phyloP scores from a whole-genome alignment of 179 eudicot genomes.

The Spinacia oleracea region DNA sequence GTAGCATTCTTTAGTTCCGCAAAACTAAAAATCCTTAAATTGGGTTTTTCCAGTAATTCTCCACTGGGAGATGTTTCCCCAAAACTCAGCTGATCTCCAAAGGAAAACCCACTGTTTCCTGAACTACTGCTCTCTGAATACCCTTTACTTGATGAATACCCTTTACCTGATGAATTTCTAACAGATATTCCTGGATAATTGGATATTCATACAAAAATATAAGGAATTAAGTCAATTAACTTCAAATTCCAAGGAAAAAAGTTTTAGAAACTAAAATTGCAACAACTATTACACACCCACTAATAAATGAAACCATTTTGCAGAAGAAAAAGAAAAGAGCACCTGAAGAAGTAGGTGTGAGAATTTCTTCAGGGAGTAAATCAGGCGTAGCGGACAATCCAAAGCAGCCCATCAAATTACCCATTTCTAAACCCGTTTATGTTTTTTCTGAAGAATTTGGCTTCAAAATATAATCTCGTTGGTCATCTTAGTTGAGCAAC shows the following conservation, averaged over 20 bases:
- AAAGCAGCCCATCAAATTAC: constrained; percentile 24
- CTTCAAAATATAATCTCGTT: neutral
- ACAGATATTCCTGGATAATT: constrained; percentile 13
- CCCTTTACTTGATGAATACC: constrained; percentile 19
- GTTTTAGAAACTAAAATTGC: neutral
- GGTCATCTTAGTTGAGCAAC: neutral
- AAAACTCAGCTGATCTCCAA: constrained; percentile 25
- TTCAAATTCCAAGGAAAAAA: neutral
- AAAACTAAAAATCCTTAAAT: constrained; percentile 40
- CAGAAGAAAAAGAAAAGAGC: neutral
- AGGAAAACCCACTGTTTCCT: constrained; percentile 29
- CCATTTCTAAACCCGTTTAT: constrained; percentile 8
- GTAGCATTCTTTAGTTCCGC: constrained; percentile 47
- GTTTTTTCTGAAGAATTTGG: neutral
- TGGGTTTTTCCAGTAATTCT: constrained; percentile 46
- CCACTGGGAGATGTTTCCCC: constrained; percentile 31
- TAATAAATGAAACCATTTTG: neutral
- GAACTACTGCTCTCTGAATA: constrained; percentile 31
- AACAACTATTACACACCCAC: neutral
- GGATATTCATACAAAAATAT: neutral
- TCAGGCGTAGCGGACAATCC: constrained; percentile 13
- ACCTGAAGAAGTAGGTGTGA: constrained; percentile 32
- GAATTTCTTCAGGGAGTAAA: constrained; percentile 11
- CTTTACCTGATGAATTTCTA: constrained; percentile 7
- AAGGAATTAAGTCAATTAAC: neutral